phyloP scores from a whole-genome alignment of 345 rosid genomes.

The Excoecaria agallocha region DNA sequence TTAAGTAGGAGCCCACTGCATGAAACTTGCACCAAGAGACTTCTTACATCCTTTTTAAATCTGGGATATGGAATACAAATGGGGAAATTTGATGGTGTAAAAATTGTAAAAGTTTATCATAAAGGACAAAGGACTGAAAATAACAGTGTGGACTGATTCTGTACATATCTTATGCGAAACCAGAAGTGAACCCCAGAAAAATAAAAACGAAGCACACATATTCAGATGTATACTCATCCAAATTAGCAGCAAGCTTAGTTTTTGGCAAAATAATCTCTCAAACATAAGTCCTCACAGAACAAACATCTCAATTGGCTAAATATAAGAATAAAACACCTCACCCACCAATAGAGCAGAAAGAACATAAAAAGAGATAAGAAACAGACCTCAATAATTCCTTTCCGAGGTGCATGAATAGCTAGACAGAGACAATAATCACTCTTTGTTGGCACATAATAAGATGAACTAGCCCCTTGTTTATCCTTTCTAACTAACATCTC shows the following conservation, averaged over 20 bases:
- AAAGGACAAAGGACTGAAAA: background rate
- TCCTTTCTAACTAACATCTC: constrained; percentile 78
- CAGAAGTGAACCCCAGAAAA: background rate
- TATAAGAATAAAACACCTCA: background rate
- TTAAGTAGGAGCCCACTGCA: too few relatives aligned
- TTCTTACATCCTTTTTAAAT: background rate
- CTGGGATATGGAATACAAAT: background rate
- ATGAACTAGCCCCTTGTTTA: constrained; percentile 42
- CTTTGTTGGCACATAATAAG: constrained; percentile 51
- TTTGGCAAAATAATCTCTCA: background rate
- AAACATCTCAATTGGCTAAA: background rate
- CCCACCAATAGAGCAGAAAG: background rate
- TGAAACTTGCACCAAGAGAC: background rate
- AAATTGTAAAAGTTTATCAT: background rate
- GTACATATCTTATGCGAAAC: background rate
- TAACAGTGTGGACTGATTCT: background rate
- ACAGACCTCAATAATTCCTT: constrained; percentile 85
- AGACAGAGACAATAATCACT: constrained; percentile 91
- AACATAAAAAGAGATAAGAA: background rate
- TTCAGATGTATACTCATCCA: background rate
- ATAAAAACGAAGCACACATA: background rate
- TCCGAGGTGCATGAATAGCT: constrained; percentile 95
- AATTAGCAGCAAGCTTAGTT: background rate
- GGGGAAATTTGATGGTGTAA: background rate
- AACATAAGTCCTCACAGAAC: background rate